Evolutionary conservation across 805 yeast genomes (phyloP).

Genomic region (Cyberlindnera americana): DNA sequence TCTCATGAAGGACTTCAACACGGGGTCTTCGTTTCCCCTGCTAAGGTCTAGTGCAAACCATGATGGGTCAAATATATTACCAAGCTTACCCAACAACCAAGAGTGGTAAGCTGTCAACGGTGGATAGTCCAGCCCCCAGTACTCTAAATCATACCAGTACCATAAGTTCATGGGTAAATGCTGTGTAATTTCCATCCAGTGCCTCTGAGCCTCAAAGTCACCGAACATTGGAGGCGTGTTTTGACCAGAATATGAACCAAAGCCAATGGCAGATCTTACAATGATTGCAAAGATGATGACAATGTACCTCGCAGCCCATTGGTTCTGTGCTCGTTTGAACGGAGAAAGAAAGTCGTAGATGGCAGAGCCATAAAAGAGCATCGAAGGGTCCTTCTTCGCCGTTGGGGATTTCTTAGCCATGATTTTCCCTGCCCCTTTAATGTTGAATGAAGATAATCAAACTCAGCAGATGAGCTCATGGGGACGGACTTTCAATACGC

Average conservation of each 20-base stretch:
- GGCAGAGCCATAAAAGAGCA: conserved; percentile 54
- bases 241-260: conserved; percentile 83
- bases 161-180: conserved; percentile 70
- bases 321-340: conserved; percentile 77
- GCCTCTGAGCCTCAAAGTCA: conserved; percentile 97
- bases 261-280: conserved; percentile 78
- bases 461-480: too few species aligned
- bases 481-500: too few species aligned
- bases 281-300: conserved; percentile 70
- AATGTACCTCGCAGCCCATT: conserved; percentile 86
- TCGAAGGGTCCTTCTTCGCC: conserved; percentile 27
- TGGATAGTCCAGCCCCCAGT: conserved; percentile 98
- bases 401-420: neutral
- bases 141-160: conserved; percentile 85
- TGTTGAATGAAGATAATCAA: neutral
- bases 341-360: conserved; percentile 73
- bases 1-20: conserved; percentile 82
- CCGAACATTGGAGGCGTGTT: conserved; percentile 78
- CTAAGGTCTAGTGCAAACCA: conserved; percentile 80
- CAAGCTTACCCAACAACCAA: conserved; percentile 71
- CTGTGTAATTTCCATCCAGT: conserved; percentile 92
- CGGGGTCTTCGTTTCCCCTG: conserved; percentile 68
- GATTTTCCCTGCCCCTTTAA: neutral
- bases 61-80: conserved; percentile 51
- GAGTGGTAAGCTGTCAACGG: conserved; percentile 95